phyloP scores from a whole-genome alignment of 202 grass and related monocot genomes.

The Dendrocalamus latiflorus region DNA sequence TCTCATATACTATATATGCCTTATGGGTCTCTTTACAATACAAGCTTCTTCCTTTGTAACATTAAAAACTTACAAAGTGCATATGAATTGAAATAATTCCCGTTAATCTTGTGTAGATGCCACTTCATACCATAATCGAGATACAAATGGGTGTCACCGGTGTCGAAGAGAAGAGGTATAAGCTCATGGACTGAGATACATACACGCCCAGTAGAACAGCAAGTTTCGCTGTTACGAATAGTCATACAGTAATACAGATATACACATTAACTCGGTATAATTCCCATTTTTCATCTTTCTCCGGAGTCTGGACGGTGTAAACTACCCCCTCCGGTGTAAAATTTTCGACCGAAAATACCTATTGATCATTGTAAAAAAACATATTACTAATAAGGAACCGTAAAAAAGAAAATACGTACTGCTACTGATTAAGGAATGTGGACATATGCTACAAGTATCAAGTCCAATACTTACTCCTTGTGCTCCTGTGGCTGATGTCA shows the following conservation, averaged over 20 bases:
- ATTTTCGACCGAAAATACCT: neutral
- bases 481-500: constrained; percentile 6
- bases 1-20: no score
- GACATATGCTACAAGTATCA: neutral
- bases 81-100: neutral
- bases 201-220: neutral
- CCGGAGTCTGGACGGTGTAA: neutral
- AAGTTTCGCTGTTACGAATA: neutral
- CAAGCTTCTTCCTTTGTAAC: no score
- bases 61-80: neutral
- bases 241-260: constrained; percentile 20
- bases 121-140: constrained; percentile 96
- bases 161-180: constrained; percentile 93
- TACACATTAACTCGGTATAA: constrained; percentile 7
- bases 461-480: neutral
- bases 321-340: neutral
- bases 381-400: constrained; percentile 18
- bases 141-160: constrained; percentile 97
- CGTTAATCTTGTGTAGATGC: constrained; percentile 53
- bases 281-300: neutral
- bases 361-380: constrained; percentile 7
- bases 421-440: neutral
- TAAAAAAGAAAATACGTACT: constrained; percentile 22
- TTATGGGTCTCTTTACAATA: no score
- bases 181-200: constrained; percentile 75